These are phyloP conservation scores for Arachis monticola DNA, from an alignment of 331 rosid species.

Conservation along the genomic window DNA sequence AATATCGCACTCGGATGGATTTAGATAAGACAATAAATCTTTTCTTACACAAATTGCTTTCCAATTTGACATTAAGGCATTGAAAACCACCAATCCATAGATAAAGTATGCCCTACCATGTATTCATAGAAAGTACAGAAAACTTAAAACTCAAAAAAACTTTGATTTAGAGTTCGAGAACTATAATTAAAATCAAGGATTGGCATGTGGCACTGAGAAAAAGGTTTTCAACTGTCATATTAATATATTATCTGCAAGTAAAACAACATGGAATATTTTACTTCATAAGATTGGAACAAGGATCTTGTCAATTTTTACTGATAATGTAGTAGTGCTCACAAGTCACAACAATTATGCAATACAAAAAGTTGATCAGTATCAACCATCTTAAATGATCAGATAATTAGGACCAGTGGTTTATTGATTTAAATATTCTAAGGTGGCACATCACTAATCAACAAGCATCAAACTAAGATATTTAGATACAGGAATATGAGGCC, in stretches of 20 bases:
- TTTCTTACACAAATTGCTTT: slow-evolving; percentile 42
- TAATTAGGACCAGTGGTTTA: slow-evolving; percentile 40
- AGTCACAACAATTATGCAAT: slow-evolving; percentile 34
- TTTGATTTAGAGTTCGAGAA: slow-evolving; percentile 25
- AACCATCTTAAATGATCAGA: slow-evolving; percentile 37
- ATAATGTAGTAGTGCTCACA: slow-evolving; percentile 32
- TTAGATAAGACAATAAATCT: slow-evolving; percentile 27
- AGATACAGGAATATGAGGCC: slow-evolving; percentile 26
- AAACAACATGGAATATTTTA: slow-evolving; percentile 28
- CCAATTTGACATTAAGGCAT: slow-evolving; percentile 24
- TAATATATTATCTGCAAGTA: slow-evolving; percentile 21
- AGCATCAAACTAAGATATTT: slow-evolving; percentile 41
- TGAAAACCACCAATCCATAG: slow-evolving; percentile 25
- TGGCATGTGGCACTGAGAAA: slow-evolving; percentile 18
- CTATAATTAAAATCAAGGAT: slow-evolving; percentile 19
- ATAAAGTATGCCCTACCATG: slow-evolving; percentile 31
- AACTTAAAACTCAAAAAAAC: neutral
- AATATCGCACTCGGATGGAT: slow-evolving; percentile 40
- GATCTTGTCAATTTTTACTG: slow-evolving; percentile 31
- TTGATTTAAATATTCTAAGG: slow-evolving; percentile 36
- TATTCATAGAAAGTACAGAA: slow-evolving; percentile 23
- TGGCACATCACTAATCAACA: slow-evolving; percentile 44
- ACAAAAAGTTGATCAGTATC: slow-evolving; percentile 30
- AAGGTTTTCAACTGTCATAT: slow-evolving; percentile 25
- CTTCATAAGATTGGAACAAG: slow-evolving; percentile 20